A percentile compares a stretch with the other conserved stretches of the same genome.
These are phyloP conservation scores for Apiospora koreana DNA, from an alignment of 2,329 filamentous ascomycete genomes.

Conservation along the genomic window DNA sequence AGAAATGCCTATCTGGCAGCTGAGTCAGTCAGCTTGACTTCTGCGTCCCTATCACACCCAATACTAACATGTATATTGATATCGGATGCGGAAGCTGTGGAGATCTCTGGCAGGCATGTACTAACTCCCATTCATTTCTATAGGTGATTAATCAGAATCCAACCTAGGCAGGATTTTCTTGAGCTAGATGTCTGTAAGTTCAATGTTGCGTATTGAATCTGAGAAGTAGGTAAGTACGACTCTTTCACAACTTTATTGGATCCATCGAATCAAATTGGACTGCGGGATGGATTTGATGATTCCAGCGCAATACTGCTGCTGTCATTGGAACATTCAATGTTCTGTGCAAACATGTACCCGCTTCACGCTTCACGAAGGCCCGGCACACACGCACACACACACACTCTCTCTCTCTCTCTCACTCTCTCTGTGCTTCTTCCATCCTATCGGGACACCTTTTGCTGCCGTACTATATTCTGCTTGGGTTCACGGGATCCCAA, in stretches of 20 bases:
- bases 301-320: not conserved
- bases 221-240: not conserved
- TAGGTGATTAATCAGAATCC: not conserved
- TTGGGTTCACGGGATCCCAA: not conserved
- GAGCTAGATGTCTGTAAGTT: not conserved
- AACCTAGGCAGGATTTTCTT: not conserved
- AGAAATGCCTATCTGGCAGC: not conserved
- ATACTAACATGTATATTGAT: not conserved
- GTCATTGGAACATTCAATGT: too few species aligned
- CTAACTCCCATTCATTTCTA: not conserved
- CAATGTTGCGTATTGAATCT: not conserved
- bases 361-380: not conserved
- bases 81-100: not conserved
- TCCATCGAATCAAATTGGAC: too few species aligned
- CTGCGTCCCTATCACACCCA: not conserved
- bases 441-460: not conserved
- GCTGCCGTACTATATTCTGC: not conserved
- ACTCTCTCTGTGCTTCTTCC: not conserved
- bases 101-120: not conserved
- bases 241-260: not conserved
- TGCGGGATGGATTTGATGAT: not conserved
- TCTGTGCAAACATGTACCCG: not conserved
- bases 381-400: too few species aligned
- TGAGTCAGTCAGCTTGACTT: not conserved
- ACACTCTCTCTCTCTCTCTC: too few species aligned